Evolutionary conservation across 805 yeast genomes (phyloP).

Genomic region (Schizosaccharomyces lindneri): DNA sequence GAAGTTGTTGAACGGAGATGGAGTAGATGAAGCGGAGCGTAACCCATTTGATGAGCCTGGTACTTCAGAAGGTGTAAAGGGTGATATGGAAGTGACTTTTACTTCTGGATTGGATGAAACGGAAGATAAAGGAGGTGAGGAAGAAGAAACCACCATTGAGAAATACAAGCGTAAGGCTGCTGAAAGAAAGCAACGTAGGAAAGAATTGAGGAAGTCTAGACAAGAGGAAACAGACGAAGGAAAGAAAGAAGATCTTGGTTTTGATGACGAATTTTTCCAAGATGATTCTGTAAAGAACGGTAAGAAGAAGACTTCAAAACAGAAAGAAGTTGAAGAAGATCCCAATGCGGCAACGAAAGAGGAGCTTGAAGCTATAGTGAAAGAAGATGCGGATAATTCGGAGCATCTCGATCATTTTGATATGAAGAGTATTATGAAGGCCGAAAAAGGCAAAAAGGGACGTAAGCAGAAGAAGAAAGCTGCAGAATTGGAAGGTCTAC

Average conservation of each 20-base stretch:
- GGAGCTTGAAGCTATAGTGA: slow-evolving; percentile 47
- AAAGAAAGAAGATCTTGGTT: slow-evolving; percentile 18
- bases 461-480: slow-evolving; percentile 16
- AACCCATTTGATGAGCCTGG: not conserved
- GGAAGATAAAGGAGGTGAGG: slow-evolving; percentile 15
- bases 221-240: slow-evolving; percentile 18
- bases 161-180: slow-evolving; percentile 68
- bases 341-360: slow-evolving; percentile 24
- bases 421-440: slow-evolving; percentile 51
- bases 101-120: slow-evolving; percentile 53
- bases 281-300: slow-evolving; percentile 11
- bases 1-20: slow-evolving; percentile 18
- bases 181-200: slow-evolving; percentile 31
- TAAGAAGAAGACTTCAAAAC: slow-evolving; percentile 8
- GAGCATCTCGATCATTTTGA: slow-evolving; percentile 38
- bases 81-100: slow-evolving; percentile 88
- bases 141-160: slow-evolving; percentile 51
- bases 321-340: slow-evolving; percentile 7
- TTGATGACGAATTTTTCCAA: slow-evolving; percentile 9
- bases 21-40: not conserved
- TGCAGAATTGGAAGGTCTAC: slow-evolving; percentile 26
- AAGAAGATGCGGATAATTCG: slow-evolving; percentile 28
- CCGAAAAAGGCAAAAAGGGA: slow-evolving; percentile 26
- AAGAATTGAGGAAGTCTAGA: slow-evolving; percentile 52
- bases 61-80: slow-evolving; percentile 21